Base-by-base conservation (phyloP, 1,284 basidiomycete species). In the Lentinula novae-zelandiae region DNA sequence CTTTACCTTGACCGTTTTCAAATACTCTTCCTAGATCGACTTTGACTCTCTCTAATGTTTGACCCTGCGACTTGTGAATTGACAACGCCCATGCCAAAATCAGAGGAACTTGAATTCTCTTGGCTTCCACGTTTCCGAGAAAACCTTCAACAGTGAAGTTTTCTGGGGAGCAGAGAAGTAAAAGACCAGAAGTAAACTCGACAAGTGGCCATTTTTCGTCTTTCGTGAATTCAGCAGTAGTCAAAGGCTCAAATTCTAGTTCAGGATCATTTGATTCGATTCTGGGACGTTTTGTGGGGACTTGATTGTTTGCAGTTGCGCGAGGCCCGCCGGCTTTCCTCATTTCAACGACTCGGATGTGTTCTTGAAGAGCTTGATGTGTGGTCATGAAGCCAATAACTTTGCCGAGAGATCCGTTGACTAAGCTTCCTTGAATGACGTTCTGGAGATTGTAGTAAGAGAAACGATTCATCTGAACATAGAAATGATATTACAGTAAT, bases 401-500 rank as follows among this genome's bases (percentile, higher is more conserved):
- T 64, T 80, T 82, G 17, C 93, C 93, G 66, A 93, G 82, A 10
- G 87, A 90, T 0, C 93, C 93, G 71, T 96, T 96, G 50, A 95
- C 92, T 5, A 95, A 82, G 82, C 71, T 70, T 83, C 94, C 84
- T 89, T 93, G 82, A 53, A 79, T 71, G n/a, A 84, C 67, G 62
- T 85, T 85, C 80, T 79, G 63, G 48, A 4, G 33, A 20, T 12
- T 22, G n/a, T 38, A 7, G 20, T 33, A 5, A n/a, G 27, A 50
- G 49, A 50, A 15, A 2, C 13, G 10, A 33, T 15, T 3, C 5
- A 13, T 1, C 8, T 15, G 6, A 15, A n/a, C 13, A 55, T 48
- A 50, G 52, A 50, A 51, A 38, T 15, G 27, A 51, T 13, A 34
- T 17, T 53, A 78, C 78, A 69, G 85, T 84, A 53, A 95, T 85